These are phyloP conservation scores for Fusarium euwallaceae DNA, from an alignment of 2,329 filamentous ascomycete species.

Conservation along the genomic window DNA sequence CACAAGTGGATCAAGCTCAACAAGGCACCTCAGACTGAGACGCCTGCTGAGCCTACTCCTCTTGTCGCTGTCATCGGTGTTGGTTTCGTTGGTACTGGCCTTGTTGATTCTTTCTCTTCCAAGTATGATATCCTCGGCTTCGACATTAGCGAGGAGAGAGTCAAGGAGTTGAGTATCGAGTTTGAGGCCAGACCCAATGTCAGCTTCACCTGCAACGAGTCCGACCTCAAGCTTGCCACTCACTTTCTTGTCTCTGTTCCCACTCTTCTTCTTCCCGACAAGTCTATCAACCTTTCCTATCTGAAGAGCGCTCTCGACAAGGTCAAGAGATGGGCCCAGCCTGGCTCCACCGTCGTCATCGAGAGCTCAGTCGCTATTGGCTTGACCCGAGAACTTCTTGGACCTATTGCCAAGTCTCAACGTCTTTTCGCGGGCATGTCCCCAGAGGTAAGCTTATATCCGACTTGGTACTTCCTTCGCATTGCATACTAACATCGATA, in stretches of 20 bases:
- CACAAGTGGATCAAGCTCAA: not conserved
- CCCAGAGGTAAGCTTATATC: slow-evolving; percentile 48
- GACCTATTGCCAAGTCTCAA: slow-evolving; percentile 56
- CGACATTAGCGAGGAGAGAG: slow-evolving; percentile 57
- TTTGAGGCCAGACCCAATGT: slow-evolving; percentile 36
- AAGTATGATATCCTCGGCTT: slow-evolving; percentile 59
- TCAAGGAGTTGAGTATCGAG: slow-evolving; percentile 50
- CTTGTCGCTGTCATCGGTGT: slow-evolving; percentile 64
- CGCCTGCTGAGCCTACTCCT: slow-evolving; percentile 35
- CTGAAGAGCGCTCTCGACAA: slow-evolving; percentile 57
- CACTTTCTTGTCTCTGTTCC: slow-evolving; percentile 68
- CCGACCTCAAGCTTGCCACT: slow-evolving; percentile 56
- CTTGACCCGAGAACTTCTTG: slow-evolving; percentile 65
- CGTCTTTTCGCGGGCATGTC: slow-evolving; percentile 63
- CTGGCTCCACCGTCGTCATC: slow-evolving; percentile 62
- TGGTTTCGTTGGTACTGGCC: slow-evolving; percentile 64
- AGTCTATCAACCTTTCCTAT: slow-evolving; percentile 61
- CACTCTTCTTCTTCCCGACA: slow-evolving; percentile 61
- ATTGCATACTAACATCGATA: slow-evolving; percentile 5
- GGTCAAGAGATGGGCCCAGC: slow-evolving; percentile 55
- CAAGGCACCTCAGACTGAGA: not conserved
- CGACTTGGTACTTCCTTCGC: accelerated
- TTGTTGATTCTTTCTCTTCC: slow-evolving; percentile 58
- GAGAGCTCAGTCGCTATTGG: slow-evolving; percentile 67
- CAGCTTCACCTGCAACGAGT: slow-evolving; percentile 53